Percentiles rank a stretch among this genome's conserved stretches.
Conservation (phyloP, 495 filamentous ascomycete species). For the Xylaria palmicola region DNA sequence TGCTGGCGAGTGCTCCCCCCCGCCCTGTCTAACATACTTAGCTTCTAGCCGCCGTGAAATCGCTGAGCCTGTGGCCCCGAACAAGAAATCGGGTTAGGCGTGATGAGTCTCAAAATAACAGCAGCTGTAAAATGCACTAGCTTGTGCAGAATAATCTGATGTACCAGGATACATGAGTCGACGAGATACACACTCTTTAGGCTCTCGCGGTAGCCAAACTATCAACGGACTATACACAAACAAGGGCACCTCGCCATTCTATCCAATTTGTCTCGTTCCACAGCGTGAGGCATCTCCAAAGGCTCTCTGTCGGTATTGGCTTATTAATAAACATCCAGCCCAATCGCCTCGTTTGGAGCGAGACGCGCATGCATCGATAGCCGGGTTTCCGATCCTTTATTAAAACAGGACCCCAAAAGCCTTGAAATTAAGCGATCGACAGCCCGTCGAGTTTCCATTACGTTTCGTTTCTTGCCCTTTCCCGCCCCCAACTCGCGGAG, state of each 20-base stretch:
- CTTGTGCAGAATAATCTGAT: no score
- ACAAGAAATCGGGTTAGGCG: no score
- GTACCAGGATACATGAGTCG: no score
- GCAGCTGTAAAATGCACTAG: no score
- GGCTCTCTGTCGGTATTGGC: background rate
- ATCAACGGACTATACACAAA: background rate
- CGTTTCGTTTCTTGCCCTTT: slow-evolving; percentile 2
- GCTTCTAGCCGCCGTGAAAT: background rate
- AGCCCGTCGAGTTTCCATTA: slow-evolving; percentile 8
- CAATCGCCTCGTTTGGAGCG: background rate
- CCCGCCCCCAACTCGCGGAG: no score
- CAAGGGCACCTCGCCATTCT: background rate
- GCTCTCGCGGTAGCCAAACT: background rate
- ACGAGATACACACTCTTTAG: no score
- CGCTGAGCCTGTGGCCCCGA: background rate
- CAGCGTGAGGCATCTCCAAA: background rate
- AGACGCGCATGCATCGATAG: slow-evolving; percentile 1
- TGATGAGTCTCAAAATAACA: no score
- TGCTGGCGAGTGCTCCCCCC: background rate
- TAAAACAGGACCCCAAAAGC: slow-evolving; percentile 8
- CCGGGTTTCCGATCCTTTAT: slow-evolving; percentile 6
- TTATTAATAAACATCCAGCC: background rate
- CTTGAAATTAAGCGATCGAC: slow-evolving; percentile 13
- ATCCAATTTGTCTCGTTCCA: background rate
- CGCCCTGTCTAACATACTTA: background rate